Base-by-base conservation (phyloP, 371 early-diverging fungal genomes). In the Rozella allomycis region DNA sequence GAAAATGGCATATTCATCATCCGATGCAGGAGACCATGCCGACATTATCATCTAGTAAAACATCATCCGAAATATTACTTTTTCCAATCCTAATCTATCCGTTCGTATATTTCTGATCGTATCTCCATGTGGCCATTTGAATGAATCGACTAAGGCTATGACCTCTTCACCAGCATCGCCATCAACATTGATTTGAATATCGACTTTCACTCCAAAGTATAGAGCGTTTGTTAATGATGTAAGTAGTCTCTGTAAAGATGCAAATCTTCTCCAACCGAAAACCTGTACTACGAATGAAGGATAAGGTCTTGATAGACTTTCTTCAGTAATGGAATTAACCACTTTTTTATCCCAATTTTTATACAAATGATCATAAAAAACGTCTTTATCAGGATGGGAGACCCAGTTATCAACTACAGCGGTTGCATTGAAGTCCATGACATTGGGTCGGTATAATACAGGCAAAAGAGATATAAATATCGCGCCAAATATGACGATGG, bases 241-340 rank as follows among this genome's bases (percentile, higher is more conserved):
- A 16, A 49, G 26, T 35, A 49, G 26, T 8, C 49, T 37, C 16
- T 35, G 7, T 8, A 49, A 25, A 1, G 40, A 39, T 25, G 25
- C 18, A 4, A 25, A 30, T 20, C 49, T 19, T 30, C 29, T 42
- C 49, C 49, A 49, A n/a, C 39, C 45, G 39, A 49, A 42, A 16
- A 49, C 39, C 23, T 46, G 47, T 6, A 47, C n/a, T n/a, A n/a
- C n/a, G n/a, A n/a, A n/a, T n/a, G n/a, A n/a, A n/a, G n/a, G n/a
- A n/a, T n/a, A n/a, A n/a, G n/a, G n/a, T n/a, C n/a, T n/a, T n/a
- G n/a, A n/a, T n/a, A n/a, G n/a, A n/a, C n/a, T n/a, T n/a, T n/a
- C n/a, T n/a, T n/a, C n/a, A n/a, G n/a, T n/a, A n/a, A n/a, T n/a
- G n/a, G n/a, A n/a, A n/a, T n/a, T n/a, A n/a, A n/a, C n/a, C n/a